Evolutionary conservation across 176 grass and related monocot species (phyloP).

Genomic region (Rhynchospora pubera): DNA sequence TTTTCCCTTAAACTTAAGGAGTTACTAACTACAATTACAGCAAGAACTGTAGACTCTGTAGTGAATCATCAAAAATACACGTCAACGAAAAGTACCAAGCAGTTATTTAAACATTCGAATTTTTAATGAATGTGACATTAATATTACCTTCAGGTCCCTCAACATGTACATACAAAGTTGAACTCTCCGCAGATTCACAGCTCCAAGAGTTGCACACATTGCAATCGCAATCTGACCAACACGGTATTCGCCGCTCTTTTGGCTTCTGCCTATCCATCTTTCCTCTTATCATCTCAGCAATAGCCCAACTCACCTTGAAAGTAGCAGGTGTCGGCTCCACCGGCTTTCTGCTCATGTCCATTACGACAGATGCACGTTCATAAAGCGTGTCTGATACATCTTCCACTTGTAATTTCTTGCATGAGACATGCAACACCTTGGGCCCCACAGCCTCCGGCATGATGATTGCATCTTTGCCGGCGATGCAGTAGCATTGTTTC

Average conservation of each 20-base stretch:
- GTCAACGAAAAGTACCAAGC: neutral
- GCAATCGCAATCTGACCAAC: slow-evolving; percentile 99
- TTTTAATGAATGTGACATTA: neutral
- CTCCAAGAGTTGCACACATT: slow-evolving; percentile 82
- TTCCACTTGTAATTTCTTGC: slow-evolving; percentile 75
- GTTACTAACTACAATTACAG: neutral
- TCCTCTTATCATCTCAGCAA: slow-evolving; percentile 72
- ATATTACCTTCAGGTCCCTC: slow-evolving; percentile 39
- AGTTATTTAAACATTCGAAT: neutral
- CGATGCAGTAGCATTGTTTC: slow-evolving; percentile 87
- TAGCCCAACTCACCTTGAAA: slow-evolving; percentile 51
- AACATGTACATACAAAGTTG: slow-evolving; percentile 71
- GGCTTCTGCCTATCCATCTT: slow-evolving; percentile 45
- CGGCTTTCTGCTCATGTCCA: slow-evolving; percentile 48
- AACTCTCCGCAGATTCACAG: neutral
- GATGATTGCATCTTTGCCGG: slow-evolving; percentile 19
- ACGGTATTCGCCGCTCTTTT: slow-evolving; percentile 24
- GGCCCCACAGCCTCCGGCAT: slow-evolving; percentile 25
- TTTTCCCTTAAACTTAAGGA: neutral
- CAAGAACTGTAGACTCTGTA: neutral
- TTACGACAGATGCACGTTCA: slow-evolving; percentile 54
- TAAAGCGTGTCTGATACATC: slow-evolving; percentile 93
- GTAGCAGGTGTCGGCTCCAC: slow-evolving; percentile 28
- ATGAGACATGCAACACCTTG: slow-evolving; percentile 70
- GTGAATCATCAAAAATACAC: neutral